These are phyloP conservation scores for Puccinellia tenuiflora DNA, from an alignment of 176 grass and related monocot species.

Conservation along the genomic window DNA sequence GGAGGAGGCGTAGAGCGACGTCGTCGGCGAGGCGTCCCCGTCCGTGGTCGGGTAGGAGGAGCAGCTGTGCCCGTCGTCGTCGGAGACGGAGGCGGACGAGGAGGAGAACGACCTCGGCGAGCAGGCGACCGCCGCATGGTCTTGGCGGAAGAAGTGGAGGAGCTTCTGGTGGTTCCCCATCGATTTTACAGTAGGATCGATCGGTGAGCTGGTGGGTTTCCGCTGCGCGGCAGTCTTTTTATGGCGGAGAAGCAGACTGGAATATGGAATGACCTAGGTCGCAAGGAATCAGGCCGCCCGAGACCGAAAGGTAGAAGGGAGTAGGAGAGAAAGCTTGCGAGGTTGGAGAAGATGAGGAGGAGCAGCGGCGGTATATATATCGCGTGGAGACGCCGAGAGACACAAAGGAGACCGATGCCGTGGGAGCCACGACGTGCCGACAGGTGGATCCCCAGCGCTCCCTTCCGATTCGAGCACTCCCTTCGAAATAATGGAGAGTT, in stretches of 20 bases:
- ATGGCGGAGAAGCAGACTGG: neutral
- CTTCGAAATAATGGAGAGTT: neutral
- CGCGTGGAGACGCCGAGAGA: neutral
- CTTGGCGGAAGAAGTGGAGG: conserved; percentile 29
- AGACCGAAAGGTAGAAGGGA: neutral
- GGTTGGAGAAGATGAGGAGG: neutral
- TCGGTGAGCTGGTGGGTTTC: neutral
- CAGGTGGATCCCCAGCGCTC: neutral
- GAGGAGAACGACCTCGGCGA: conserved; percentile 21
- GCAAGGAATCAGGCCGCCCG: conserved; percentile 5
- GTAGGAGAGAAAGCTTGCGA: conserved; percentile 1
- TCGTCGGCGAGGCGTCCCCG: conserved; percentile 17
- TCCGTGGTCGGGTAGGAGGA: conserved; percentile 6
- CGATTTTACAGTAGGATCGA: neutral
- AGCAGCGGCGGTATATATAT: conserved; percentile 21
- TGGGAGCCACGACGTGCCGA: neutral
- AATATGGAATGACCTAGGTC: neutral
- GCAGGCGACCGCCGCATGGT: neutral
- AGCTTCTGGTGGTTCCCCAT: conserved; percentile 39
- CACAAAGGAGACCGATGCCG: neutral
- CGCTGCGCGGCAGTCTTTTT: neutral
- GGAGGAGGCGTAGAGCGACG: conserved; percentile 36
- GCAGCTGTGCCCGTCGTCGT: conserved; percentile 27
- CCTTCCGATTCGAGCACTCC: neutral
- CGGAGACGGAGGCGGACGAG: conserved; percentile 18